Evolutionary conservation across 768 basidiomycete species (phyloP).

Genomic region (Hemileccinum impolitum): DNA sequence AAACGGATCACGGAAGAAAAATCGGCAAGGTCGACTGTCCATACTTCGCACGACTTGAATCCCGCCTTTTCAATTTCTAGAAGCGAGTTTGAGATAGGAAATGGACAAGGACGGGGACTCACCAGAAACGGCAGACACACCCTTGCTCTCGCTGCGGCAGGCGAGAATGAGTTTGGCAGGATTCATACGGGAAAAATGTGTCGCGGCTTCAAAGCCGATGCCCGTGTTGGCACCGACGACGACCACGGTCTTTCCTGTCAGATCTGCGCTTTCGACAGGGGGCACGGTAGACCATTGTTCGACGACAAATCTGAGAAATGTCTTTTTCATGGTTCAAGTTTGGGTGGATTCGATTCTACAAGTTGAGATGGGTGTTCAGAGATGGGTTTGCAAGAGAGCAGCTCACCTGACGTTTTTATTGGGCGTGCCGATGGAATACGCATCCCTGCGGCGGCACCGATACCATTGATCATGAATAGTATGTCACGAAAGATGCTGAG

Average conservation of each 20-base stretch:
- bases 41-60: constrained; percentile 32
- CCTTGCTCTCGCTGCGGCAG: constrained; percentile 28
- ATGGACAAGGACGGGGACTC: neutral
- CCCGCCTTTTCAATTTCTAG: constrained; percentile 28
- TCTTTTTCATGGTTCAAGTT: constrained; percentile 12
- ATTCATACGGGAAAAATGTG: constrained; percentile 31
- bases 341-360: neutral
- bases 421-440: neutral
- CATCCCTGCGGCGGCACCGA: neutral
- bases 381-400: neutral
- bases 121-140: constrained; percentile 21
- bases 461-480: no score
- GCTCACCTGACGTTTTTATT: neutral
- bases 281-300: constrained; percentile 18
- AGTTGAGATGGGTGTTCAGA: neutral
- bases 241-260: constrained; percentile 30
- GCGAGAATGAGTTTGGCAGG: constrained; percentile 27
- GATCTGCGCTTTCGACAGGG: constrained; percentile 17
- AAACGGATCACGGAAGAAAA: constrained; percentile 16
- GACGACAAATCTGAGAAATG: constrained; percentile 1
- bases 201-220: constrained; percentile 31
- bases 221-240: constrained; percentile 34
- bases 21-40: constrained; percentile 12
- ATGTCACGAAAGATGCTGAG: no score
- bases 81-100: no score